Evolutionary conservation across 768 basidiomycete species (phyloP).

Genomic region (Russula sp.): DNA sequence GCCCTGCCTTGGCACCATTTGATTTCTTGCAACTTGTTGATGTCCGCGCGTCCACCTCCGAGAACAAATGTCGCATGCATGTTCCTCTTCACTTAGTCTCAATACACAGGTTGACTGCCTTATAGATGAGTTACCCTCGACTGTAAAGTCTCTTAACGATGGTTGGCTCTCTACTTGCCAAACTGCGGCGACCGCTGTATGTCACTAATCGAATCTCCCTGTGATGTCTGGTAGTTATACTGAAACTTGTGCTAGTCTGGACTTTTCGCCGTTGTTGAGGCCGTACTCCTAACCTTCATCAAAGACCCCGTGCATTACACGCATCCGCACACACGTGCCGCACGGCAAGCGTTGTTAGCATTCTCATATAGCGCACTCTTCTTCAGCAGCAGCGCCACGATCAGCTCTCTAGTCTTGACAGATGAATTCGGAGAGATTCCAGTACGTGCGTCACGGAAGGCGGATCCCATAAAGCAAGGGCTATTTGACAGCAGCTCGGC

Average conservation of each 20-base stretch:
- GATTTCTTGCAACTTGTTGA: background rate
- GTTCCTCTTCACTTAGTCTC: background rate
- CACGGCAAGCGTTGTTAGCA: background rate
- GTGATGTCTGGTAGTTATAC: background rate
- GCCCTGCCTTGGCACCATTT: background rate
- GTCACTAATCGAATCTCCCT: background rate
- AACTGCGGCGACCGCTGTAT: background rate
- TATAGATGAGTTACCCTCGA: constrained; percentile 3
- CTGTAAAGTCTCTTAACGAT: constrained; percentile 7
- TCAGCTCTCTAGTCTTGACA: constrained; percentile 15
- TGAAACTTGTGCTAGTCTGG: constrained; percentile 4
- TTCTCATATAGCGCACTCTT: constrained; percentile 17
- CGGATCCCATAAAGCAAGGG: constrained; percentile 9
- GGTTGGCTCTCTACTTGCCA: constrained; percentile 11
- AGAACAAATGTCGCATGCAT: constrained; percentile 5
- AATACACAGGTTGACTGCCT: background rate
- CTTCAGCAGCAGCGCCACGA: constrained; percentile 15
- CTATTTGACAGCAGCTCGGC: constrained; percentile 15
- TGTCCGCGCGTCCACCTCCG: background rate
- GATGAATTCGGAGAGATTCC: constrained; percentile 16
- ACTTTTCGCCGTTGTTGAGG: constrained; percentile 13
- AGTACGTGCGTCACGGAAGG: constrained; percentile 4
- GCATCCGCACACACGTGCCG: background rate
- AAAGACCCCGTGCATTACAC: constrained; percentile 2
- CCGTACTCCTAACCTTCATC: constrained; percentile 7